Base-by-base conservation (phyloP, 164 flowering plant species). In the Aristolochia californica region DNA sequence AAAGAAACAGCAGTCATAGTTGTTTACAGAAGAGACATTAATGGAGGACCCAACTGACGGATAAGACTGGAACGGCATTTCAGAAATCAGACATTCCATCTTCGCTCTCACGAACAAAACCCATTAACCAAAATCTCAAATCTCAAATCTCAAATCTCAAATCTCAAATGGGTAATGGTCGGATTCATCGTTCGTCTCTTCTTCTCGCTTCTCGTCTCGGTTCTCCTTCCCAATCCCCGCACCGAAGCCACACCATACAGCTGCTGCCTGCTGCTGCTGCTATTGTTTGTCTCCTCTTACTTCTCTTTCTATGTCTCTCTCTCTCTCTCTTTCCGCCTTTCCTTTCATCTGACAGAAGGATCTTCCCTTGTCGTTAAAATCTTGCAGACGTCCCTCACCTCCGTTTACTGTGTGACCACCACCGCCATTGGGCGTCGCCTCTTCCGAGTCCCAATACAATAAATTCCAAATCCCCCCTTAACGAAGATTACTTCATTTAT, bases 351-450 rank as follows among this genome's bases (percentile, higher is more conserved):
- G 50, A 47, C 50, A 34, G 40, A 8, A 47, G 50, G 50, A 47
- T 47, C 50, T 47, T 47, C 50, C 22, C 50, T 47, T 47, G 50
- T 47, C 50, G 50, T 47, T 47, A 47, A 47, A 47, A 47, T 47
- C 50, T 47, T 4, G 40, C 40, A 34, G 40, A 34, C 40, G 50
- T 47, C 22, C n/a, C 50, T 5, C 22, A 8, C 13, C 50, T 17
- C 22, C 50, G 18, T 17, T 17, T 17, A 47, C 50, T 47, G 50
- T 20, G 18, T 4, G 10, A 2, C 40, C 10, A 34, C 50, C 50
- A 47, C 50, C 50, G 50, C 22, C 50, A 47, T 47, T 47, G 40
- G 40, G 40, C 40, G 9, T 34, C 40, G 5, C 40, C 40, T 28
- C 40, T 34, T 34, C 40, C 40, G 40, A 34, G 40, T 34, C 40